Conservation (phyloP, 495 filamentous ascomycete genomes). For the Lasiosphaeris hirsuta region DNA sequence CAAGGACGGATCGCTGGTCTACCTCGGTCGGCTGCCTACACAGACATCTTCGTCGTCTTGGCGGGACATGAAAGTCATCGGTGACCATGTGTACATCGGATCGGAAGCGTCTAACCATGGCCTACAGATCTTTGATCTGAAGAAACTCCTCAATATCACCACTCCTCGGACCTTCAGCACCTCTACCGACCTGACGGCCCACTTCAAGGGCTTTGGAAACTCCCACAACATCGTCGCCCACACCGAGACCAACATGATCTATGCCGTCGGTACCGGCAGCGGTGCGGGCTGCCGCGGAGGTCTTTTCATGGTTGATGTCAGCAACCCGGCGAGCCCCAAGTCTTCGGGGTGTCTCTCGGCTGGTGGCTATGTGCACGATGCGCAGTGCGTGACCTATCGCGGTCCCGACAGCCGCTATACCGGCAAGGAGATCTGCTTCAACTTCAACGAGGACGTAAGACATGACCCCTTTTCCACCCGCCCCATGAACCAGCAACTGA, state of each 20-base stretch:
- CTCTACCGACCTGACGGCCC: conserved; percentile 20
- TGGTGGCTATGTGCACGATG: conserved; percentile 59
- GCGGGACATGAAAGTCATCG: conserved; percentile 45
- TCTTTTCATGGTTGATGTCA: conserved; percentile 53
- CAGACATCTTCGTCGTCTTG: conserved; percentile 34
- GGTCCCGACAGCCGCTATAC: conserved; percentile 52
- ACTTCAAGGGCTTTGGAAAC: conserved; percentile 23
- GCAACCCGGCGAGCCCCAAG: conserved; percentile 37
- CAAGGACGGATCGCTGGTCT: conserved; percentile 36
- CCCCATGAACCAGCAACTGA: no score
- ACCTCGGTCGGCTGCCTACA: conserved; percentile 47
- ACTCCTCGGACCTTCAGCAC: conserved; percentile 23
- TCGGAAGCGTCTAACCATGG: conserved; percentile 43
- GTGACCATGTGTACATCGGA: conserved; percentile 45
- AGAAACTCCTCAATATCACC: conserved; percentile 28
- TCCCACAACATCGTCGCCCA: conserved; percentile 49
- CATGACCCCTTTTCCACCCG: no score
- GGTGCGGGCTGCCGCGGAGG: conserved; percentile 44
- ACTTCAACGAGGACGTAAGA: conserved; percentile 48
- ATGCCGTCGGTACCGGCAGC: conserved; percentile 44
- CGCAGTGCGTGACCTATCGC: conserved; percentile 56
- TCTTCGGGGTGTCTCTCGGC: conserved; percentile 44
- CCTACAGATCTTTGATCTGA: conserved; percentile 50
- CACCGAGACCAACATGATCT: conserved; percentile 39
- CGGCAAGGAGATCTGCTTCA: conserved; percentile 58